Evolutionary conservation across 2,329 filamentous ascomycete genomes (phyloP), one percentile per base, ranked within the genome.

Genomic region (Cladosporium austrohemisphaericum): DNA sequence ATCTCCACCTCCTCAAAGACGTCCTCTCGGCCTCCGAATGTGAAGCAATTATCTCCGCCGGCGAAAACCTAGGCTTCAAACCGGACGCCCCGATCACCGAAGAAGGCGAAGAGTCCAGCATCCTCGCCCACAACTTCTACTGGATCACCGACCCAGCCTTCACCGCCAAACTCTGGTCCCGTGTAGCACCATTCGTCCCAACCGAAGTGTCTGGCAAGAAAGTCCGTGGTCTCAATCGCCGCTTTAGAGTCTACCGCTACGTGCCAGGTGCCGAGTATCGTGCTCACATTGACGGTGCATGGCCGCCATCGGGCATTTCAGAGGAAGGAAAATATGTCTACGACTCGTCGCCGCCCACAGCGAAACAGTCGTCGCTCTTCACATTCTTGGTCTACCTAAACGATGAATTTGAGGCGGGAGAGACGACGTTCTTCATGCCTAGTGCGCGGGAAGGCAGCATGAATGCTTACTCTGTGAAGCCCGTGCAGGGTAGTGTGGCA

Each of bases 91-190:
- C 84, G 0, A 69, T 86, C 23, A 78, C 81, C 2, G 79, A 81
- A n/a, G 80, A 83, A 49, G 80, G 79, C 13, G 81, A 85, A 52
- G 68, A 70, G 46, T 73, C 75, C 19, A 85, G 81, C 58, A 76
- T 86, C 38, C 65, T 86, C 1, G 84, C 84, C 0, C 84, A 87
- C 68, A 87, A 86, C 64, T 85, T 87, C 57, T 86, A 86, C 69
- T 87, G 84, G 84, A 73, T 87, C 7, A 73, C 82, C 10, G 84
- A 87, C 56, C 70, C 73, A 18, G 71, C 73, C 0, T 86, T 86
- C 62, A 78, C 83, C 58, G 76, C 83, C 50, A 74, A 70, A 11
- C 71, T 87, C 1, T 87, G 84, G 84, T 65, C 69, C 0, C 76
- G 84, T 11, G 77, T 87, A 2, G 68, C 74, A 2, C 68, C 74